Conservation (phyloP, 202 grass and related monocot species). For the Brachypodium distachyon region DNA sequence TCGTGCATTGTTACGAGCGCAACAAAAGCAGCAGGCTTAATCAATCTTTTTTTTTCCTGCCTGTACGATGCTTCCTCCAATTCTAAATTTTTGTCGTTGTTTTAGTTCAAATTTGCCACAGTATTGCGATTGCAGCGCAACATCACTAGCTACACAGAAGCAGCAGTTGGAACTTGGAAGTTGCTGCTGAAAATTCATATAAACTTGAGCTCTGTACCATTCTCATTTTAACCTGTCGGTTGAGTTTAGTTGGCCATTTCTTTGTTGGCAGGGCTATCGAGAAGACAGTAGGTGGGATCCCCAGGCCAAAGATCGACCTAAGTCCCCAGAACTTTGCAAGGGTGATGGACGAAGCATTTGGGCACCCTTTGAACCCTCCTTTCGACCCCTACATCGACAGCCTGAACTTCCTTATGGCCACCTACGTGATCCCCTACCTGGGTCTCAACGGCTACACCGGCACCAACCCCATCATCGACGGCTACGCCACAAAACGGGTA, state of each 20-base stretch:
- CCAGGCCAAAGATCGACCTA: slow-evolving; percentile 60
- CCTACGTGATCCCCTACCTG: slow-evolving; percentile 61
- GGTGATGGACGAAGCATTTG: slow-evolving; percentile 59
- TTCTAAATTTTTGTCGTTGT: too few species aligned
- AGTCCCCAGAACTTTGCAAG: slow-evolving; percentile 49
- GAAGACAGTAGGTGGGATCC: slow-evolving; percentile 39
- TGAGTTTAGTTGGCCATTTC: background rate
- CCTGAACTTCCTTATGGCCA: slow-evolving; percentile 55
- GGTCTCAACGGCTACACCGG: slow-evolving; percentile 71
- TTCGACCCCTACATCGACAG: slow-evolving; percentile 59
- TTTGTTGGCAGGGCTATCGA: slow-evolving; percentile 45
- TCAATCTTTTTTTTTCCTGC: too few species aligned
- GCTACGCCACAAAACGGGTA: background rate
- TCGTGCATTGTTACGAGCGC: background rate
- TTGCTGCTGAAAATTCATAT: background rate
- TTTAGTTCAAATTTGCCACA: background rate
- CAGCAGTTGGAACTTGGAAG: background rate
- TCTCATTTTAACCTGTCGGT: background rate
- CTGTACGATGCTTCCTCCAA: too few species aligned
- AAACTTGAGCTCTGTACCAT: background rate
- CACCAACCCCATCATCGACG: slow-evolving; percentile 49
- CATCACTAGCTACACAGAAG: background rate
- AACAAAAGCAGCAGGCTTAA: too few species aligned
- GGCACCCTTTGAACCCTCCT: slow-evolving; percentile 51
- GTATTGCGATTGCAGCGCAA: background rate